Evolutionary conservation across 345 rosid species (phyloP), one percentile per base, ranked within the genome.

Genomic region (Balakata baccata): DNA sequence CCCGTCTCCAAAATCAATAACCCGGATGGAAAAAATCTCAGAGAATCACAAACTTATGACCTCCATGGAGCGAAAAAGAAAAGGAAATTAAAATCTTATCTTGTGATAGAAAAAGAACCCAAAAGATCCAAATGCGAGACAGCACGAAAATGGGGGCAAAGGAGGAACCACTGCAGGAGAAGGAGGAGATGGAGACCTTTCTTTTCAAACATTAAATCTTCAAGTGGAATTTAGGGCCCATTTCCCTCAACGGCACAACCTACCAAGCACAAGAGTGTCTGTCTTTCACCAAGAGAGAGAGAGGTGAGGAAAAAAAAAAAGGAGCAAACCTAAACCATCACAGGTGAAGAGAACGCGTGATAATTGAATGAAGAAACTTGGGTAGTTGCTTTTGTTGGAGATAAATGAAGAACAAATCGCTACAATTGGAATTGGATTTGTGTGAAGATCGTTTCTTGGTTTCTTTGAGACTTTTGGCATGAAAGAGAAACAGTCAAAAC

Each of bases 181-280:
- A 63, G 62, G 54, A 41, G 70, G 74, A 79, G 84, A 82, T 56
- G 74, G 77, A 84, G 85, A 74, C 80, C 75, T 73, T 29, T 68
- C 74, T 77, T 77, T 57, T 64, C 39, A 52, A 68, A 45, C 60
- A 75, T 69, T 63, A 75, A 82, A 79, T 68, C 69, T 64, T 81
- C 65, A 81, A 29, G 92, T 85, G 90, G 87, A 84, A 79, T 76
- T 69, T 23, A 85, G 87, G 92, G 87, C 88, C 89, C 89, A 84
- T 79, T 66, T 46, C 58, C 69, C 73, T 82, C 84, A 78, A 70
- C 77, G 81, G 85, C 86, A 81, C 86, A 84, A 83, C 86, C 79
- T 78, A 83, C 86, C 89, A 86, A 86, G 85, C 84, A 73, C 74
- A 66, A 83, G 78, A 74, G 67, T 65, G 75, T 60, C 59, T 81